Percentiles rank a stretch among this genome's conserved stretches.
These are phyloP conservation scores for Scytalidium lignicola DNA, from an alignment of 2,329 filamentous ascomycete genomes.

Conservation along the genomic window DNA sequence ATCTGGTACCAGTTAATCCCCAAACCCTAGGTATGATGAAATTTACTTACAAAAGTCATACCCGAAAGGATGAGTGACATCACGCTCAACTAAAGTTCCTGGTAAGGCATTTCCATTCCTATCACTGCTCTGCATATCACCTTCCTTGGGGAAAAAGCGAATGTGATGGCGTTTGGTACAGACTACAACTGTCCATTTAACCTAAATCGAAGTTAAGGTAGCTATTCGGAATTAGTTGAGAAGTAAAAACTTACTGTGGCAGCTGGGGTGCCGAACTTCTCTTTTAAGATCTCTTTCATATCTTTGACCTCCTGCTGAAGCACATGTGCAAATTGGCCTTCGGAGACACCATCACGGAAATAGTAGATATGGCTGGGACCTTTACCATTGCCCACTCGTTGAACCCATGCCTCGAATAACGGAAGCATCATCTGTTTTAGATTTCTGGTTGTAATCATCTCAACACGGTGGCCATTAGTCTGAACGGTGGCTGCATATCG, in stretches of 20 bases:
- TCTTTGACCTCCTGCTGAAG: conserved; percentile 70
- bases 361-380: conserved; percentile 75
- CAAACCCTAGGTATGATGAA: neutral
- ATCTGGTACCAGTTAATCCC: conserved; percentile 25
- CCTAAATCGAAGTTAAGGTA: too few species aligned
- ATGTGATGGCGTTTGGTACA: conserved; percentile 94
- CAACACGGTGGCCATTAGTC: conserved; percentile 75
- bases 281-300: conserved; percentile 57
- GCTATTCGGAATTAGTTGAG: too few species aligned
- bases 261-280: conserved; percentile 26
- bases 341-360: conserved; percentile 87
- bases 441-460: conserved; percentile 69
- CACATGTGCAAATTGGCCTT: conserved; percentile 79
- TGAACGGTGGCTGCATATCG: conserved; percentile 75
- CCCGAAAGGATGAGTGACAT: conserved; percentile 86
- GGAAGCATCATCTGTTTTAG: conserved; percentile 60
- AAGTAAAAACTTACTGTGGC: conserved; percentile 16
- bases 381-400: conserved; percentile 44
- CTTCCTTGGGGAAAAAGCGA: conserved; percentile 74
- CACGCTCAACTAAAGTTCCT: conserved; percentile 80
- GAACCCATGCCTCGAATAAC: conserved; percentile 61
- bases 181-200: conserved; percentile 77
- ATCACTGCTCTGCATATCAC: conserved; percentile 50
- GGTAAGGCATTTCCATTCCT: conserved; percentile 77
- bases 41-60: conserved; percentile 68